Percentiles rank a stretch among this genome's conserved stretches.
Conservation (phyloP, 2,329 filamentous ascomycete genomes). For the Epichloe sibirici region DNA sequence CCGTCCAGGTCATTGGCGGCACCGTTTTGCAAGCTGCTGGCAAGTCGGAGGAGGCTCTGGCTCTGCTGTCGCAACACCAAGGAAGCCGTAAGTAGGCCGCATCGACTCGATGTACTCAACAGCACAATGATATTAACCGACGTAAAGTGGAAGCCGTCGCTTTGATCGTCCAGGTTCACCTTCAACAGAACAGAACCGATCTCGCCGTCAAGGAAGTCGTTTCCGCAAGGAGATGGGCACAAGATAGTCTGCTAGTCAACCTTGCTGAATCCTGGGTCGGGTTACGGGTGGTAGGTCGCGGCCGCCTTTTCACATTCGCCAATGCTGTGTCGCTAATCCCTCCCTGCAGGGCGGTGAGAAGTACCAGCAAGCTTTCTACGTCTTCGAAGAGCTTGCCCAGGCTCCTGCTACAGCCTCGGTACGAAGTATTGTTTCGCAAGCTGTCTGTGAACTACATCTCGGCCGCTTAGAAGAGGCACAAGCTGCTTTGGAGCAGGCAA, state of each 20-base stretch:
- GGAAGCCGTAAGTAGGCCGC: constrained; percentile 56
- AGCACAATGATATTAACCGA: constrained; percentile 12
- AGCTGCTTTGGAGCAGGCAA: constrained; percentile 67
- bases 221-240: constrained; percentile 81
- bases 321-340: constrained; percentile 14
- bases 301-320: neutral
- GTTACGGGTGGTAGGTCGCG: constrained; percentile 57
- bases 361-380: constrained; percentile 95
- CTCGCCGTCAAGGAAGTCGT: constrained; percentile 82
- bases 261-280: constrained; percentile 93
- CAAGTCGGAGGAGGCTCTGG: constrained; percentile 74
- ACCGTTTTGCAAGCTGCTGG: constrained; percentile 70
- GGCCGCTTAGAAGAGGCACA: constrained; percentile 83
- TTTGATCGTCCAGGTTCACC: constrained; percentile 81
- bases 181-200: constrained; percentile 83
- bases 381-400: constrained; percentile 91
- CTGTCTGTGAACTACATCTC: constrained; percentile 81
- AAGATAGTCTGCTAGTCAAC: constrained; percentile 89
- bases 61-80: constrained; percentile 69
- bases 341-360: constrained; percentile 68
- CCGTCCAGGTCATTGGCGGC: constrained; percentile 72
- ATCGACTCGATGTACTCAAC: neutral
- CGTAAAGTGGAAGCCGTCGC: constrained; percentile 61
- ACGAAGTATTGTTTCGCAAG: constrained; percentile 71
- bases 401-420: constrained; percentile 68